Base-by-base conservation (phyloP, 2,329 filamentous ascomycete genomes). In the Triangularia verruculosa region DNA sequence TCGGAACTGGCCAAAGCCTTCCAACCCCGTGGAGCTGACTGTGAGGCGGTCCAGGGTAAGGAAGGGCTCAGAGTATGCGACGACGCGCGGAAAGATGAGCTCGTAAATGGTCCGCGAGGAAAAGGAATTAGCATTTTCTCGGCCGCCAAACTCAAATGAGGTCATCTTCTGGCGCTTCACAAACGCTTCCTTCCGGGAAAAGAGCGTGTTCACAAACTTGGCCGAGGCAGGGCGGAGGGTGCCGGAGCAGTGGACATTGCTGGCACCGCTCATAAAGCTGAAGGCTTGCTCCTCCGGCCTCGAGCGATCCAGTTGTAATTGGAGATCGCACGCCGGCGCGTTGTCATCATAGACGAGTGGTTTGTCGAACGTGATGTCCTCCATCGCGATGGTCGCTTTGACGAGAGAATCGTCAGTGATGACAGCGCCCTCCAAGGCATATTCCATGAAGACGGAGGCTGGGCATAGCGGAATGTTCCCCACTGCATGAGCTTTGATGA, bases 401-500 rank as follows among this genome's bases (percentile, higher is more conserved):
- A 15, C 47, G 8, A 22, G 47, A 11, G 47, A 30, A 4, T 39
- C 24, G n/a, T 32, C n/a, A 3, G 34, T 25, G 7, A 47, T n/a
- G 11, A 32, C 20, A 3, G 51, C 47, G 15, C 47, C 59, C 13
- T 61, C 59, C 17, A 61, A 7, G 5, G 59, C 59, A 15, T 54
- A 30, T 28, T 61, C 59, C 24, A 32, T 25, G 15, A 55, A 61
- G 22, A 61, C 59, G 3, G 59, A 61, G 3, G 59, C 59, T 12
- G 59, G 59, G 28, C 59, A 61, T 13, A 61, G 12, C n/a, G 39
- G 43, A n/a, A 13, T 25, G 4, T 51, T 51, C 11, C 59, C 59
- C 9, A 61, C 59, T 20, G 28, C 59, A 20, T 61, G 59, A 15
- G 43, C 51, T 24, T 32, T 43, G 47, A 61, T 61, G n/a, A 47